Conservation (phyloP, 257 asterid genomes). For the Ehretia macrophylla region DNA sequence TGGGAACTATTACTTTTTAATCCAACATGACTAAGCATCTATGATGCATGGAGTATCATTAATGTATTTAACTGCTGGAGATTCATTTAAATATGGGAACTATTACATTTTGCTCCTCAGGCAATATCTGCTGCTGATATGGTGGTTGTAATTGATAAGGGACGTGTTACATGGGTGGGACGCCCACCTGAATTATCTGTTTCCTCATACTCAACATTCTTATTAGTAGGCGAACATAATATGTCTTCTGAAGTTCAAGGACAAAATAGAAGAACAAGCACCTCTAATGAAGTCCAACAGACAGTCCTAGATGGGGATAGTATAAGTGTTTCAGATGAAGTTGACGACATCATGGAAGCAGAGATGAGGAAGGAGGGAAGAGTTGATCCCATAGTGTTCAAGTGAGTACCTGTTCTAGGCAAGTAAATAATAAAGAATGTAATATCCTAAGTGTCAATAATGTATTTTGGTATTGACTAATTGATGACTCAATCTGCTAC, state of each 20-base stretch:
- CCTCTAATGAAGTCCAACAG: slow-evolving; percentile 24
- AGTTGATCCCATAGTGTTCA: slow-evolving; percentile 74
- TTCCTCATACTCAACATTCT: slow-evolving; percentile 46
- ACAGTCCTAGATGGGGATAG: slow-evolving; percentile 39
- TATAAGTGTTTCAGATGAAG: slow-evolving; percentile 34
- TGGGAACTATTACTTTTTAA: too few species aligned
- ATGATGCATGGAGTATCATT: too few species aligned
- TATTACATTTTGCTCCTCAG: slow-evolving; percentile 35
- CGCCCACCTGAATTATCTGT: slow-evolving; percentile 53
- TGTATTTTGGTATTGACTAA: slow-evolving; percentile 5
- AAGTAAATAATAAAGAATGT: neutral
- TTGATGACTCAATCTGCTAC: slow-evolving; percentile 25
- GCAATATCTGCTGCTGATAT: slow-evolving; percentile 73
- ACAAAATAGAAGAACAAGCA: slow-evolving; percentile 19
- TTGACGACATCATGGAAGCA: slow-evolving; percentile 45
- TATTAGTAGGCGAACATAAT: slow-evolving; percentile 44
- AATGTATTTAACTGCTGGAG: neutral
- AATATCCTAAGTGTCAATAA: slow-evolving; percentile 1
- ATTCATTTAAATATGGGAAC: too few species aligned
- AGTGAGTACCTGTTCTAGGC: slow-evolving; percentile 47
- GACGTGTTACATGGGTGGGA: slow-evolving; percentile 75
- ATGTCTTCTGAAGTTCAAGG: slow-evolving; percentile 33
- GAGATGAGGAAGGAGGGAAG: slow-evolving; percentile 86
- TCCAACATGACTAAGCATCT: too few species aligned
- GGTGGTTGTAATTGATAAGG: slow-evolving; percentile 86